Evolutionary conservation across 495 filamentous ascomycete species (phyloP).

Genomic region (Penicillium ucsense): DNA sequence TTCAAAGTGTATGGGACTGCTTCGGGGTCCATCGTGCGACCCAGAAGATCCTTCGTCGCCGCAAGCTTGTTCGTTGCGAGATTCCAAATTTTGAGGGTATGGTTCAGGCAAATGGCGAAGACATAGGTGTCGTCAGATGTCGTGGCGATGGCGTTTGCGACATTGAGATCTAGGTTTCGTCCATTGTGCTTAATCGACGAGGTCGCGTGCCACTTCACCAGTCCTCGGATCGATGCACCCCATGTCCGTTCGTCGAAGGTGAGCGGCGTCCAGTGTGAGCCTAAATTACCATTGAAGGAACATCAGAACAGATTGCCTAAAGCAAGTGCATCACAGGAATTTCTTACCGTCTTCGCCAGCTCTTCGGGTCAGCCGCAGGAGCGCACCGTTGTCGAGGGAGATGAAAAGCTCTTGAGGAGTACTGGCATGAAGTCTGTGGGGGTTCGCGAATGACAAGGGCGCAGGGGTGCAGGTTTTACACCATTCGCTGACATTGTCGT

Average conservation of each 20-base stretch:
- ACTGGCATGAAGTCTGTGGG: conserved; percentile 71
- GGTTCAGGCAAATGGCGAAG: conserved; percentile 79
- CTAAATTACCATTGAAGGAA: no score
- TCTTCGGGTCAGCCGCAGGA: conserved; percentile 61
- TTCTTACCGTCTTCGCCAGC: conserved; percentile 55
- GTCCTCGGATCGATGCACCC: conserved; percentile 58
- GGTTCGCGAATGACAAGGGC: conserved; percentile 65
- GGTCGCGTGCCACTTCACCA: conserved; percentile 60
- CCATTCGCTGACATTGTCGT: conserved; percentile 61
- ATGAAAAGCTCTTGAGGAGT: conserved; percentile 64
- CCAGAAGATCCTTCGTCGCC: conserved; percentile 62
- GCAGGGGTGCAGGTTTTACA: conserved; percentile 65
- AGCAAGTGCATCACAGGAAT: background rate
- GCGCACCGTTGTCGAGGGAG: conserved; percentile 71
- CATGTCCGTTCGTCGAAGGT: conserved; percentile 73
- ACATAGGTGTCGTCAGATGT: conserved; percentile 60
- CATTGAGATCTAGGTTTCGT: conserved; percentile 53
- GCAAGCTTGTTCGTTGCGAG: conserved; percentile 60
- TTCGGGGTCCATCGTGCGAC: conserved; percentile 44
- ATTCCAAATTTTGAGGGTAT: conserved; percentile 82
- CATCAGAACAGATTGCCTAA: no score
- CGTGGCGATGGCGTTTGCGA: conserved; percentile 51
- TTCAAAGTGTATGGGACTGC: conserved; percentile 62
- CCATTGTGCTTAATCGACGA: conserved; percentile 56
- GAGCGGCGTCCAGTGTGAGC: conserved; percentile 60